Percentiles rank a stretch among this genome's conserved stretches.
Evolutionary conservation across 1,139 yeast genomes (phyloP).

Genomic region (Yamadazyma triangularis): DNA sequence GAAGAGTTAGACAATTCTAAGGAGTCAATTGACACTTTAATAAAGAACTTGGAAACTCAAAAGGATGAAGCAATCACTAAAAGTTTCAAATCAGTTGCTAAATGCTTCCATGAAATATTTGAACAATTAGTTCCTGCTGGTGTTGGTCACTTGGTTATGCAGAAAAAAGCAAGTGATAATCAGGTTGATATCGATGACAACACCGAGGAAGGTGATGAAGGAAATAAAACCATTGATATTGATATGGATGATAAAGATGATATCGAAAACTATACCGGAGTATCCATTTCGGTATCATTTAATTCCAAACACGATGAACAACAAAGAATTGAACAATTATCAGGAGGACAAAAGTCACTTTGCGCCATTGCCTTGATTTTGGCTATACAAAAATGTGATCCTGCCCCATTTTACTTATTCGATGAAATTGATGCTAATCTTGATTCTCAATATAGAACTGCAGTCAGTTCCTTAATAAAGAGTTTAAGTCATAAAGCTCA

Average conservation of each 20-base stretch:
- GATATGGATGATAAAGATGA: slow-evolving; percentile 17
- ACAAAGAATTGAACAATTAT: slow-evolving; percentile 81
- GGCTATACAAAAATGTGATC: slow-evolving; percentile 92
- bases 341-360: slow-evolving; percentile 94
- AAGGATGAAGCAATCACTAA: slow-evolving; percentile 79
- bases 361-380: slow-evolving; percentile 92
- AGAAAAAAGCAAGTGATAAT: slow-evolving; percentile 28
- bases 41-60: slow-evolving; percentile 67
- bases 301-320: slow-evolving; percentile 85
- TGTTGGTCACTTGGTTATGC: slow-evolving; percentile 68
- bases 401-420: slow-evolving; percentile 93
- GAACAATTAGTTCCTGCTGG: slow-evolving; percentile 83
- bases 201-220: slow-evolving; percentile 15
- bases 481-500: slow-evolving; percentile 68
- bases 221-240: slow-evolving; percentile 12
- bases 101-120: slow-evolving; percentile 69
- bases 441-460: slow-evolving; percentile 86
- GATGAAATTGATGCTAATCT: slow-evolving; percentile 96
- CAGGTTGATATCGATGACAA: slow-evolving; percentile 10
- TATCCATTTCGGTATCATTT: slow-evolving; percentile 85
- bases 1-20: slow-evolving; percentile 69
- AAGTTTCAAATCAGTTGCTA: slow-evolving; percentile 74
- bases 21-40: slow-evolving; percentile 67
- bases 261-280: slow-evolving; percentile 72
- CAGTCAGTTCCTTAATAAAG: slow-evolving; percentile 77